Base-by-base conservation (phyloP, 371 early-diverging fungal species). In the Lichtheimia ornata region DNA sequence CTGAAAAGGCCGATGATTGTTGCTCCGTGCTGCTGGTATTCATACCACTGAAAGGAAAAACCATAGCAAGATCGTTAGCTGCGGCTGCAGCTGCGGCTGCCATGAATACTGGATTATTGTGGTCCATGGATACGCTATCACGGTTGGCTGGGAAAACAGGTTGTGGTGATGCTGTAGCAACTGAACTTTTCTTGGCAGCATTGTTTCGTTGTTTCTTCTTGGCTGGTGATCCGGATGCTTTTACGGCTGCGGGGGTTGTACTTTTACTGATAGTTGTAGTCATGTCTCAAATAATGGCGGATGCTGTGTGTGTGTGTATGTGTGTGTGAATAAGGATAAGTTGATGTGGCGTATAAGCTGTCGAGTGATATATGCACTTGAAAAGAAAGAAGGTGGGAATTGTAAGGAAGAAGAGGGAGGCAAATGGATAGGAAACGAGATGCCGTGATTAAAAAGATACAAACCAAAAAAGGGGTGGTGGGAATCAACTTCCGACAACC, bases 361-460 rank as follows among this genome's bases (percentile, higher is more conserved):
- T 35, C 9, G 35, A 35, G 35, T 35, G 35, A 35, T 35, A 35
- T 35, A 35, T 35, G 35, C 35, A 35, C 35, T 35, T 35, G 20
- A 53, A 55, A 41, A 41, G 55, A 51, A 49, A 59, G 42, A 51
- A 65, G 59, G 56, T 59, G 62, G 56, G 43, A 58, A 40, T 61
- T 17, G 56, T 17, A 59, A 56, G 54, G 55, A 61, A 57, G 35
- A 61, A 58, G 50, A 59, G 53, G 45, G 62, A 25, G 53, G 22
- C 25, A 55, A 56, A 40, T 30, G 50, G 40, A 50, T 9, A 42
- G 27, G 25, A 55, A 49, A 50, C 51, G 24, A 35, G 52, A 51
- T 18, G 51, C 30, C n/a, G 22, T 22, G 18, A 30, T 42, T 27
- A 50, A 55, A 56, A 62, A 25, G 42, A 11, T 51, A 54, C 55